Conservation (phyloP, 768 basidiomycete species). For the Multifurca ochricompacta region DNA sequence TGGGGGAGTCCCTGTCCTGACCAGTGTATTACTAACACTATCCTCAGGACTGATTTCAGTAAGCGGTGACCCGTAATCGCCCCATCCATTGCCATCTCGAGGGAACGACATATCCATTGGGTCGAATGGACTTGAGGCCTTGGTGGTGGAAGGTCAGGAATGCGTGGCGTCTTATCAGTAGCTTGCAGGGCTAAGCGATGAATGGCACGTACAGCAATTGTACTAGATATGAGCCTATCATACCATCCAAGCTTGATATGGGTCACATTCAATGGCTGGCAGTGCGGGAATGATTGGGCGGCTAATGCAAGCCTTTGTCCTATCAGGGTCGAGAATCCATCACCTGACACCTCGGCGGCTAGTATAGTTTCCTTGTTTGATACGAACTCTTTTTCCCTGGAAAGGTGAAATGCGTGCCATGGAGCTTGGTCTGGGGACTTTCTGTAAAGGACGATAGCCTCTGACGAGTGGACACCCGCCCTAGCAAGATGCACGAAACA, state of each 20-base stretch:
- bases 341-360: constrained; percentile 34
- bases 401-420: constrained; percentile 33
- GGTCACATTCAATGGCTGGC: constrained; percentile 38
- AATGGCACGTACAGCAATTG: background rate
- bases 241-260: constrained; percentile 54
- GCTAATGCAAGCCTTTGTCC: constrained; percentile 35
- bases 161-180: background rate
- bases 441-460: constrained; percentile 26
- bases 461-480: constrained; percentile 31
- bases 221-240: constrained; percentile 29
- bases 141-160: background rate
- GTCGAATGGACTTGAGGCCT: background rate
- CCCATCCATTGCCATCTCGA: background rate
- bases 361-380: constrained; percentile 16
- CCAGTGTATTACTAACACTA: constrained; percentile 11
- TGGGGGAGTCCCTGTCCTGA: constrained; percentile 1
- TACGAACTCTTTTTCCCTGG: constrained; percentile 19
- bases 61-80: constrained; percentile 3
- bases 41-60: constrained; percentile 7
- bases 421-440: constrained; percentile 9
- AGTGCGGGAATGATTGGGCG: constrained; percentile 41
- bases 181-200: background rate
- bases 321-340: constrained; percentile 25
- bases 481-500: constrained; percentile 35
- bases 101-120: constrained; percentile 14